Evolutionary conservation across 2,329 filamentous ascomycete species (phyloP).

Genomic region (Hymenoscyphus repandus): DNA sequence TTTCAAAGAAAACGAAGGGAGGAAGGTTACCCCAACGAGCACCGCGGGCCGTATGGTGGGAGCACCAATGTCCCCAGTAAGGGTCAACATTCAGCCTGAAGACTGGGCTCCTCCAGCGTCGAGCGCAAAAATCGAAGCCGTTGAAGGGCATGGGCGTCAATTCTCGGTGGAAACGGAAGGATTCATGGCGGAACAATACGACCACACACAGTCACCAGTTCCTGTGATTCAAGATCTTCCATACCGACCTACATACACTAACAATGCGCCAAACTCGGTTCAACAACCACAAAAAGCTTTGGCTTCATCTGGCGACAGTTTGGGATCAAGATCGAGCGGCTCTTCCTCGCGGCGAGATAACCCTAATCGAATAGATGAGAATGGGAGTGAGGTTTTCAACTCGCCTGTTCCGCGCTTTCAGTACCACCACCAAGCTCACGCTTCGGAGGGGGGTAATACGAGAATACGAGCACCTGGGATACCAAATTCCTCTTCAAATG

Average conservation of each 20-base stretch:
- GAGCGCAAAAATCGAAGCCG: constrained; percentile 45
- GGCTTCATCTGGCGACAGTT: constrained; percentile 26
- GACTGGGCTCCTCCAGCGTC: constrained; percentile 48
- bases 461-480: constrained; percentile 12
- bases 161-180: constrained; percentile 14
- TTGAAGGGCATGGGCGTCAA: constrained; percentile 12
- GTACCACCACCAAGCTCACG: constrained; percentile 50
- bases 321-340: constrained; percentile 18
- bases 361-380: constrained; percentile 22
- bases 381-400: constrained; percentile 11
- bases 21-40: constrained; percentile 20
- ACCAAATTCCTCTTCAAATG: constrained; percentile 14
- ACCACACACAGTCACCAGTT: constrained; percentile 6
- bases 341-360: constrained; percentile 11
- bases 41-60: constrained; percentile 38
- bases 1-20: constrained; percentile 22
- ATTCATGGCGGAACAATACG: constrained; percentile 12
- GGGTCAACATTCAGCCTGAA: constrained; percentile 48
- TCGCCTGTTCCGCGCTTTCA: constrained; percentile 50
- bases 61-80: constrained; percentile 51
- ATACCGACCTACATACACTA: constrained; percentile 24
- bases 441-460: constrained; percentile 35
- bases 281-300: constrained; percentile 30
- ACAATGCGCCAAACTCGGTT: constrained; percentile 17
- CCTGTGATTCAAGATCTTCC: constrained; percentile 25